Evolutionary conservation across 768 basidiomycete genomes (phyloP).

Genomic region (Pulveroboletus ravenelii): DNA sequence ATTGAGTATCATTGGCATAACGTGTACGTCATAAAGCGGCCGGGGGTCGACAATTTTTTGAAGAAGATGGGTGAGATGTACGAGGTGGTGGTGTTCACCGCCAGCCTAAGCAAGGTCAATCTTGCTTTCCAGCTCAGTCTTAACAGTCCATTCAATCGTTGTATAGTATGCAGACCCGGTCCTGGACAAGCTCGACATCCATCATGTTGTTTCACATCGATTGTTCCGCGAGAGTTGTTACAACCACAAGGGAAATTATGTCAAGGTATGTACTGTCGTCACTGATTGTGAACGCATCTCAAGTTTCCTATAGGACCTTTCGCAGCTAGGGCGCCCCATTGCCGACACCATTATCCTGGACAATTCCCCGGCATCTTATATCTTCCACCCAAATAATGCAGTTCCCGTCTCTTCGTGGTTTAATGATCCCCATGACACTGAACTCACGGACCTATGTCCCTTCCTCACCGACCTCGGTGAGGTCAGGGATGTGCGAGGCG

Average conservation of each 20-base stretch:
- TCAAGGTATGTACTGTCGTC: slow-evolving; percentile 65
- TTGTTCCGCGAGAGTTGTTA: slow-evolving; percentile 98
- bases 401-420: slow-evolving; percentile 99
- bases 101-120: slow-evolving; percentile 91
- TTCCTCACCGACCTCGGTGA: slow-evolving; percentile 85
- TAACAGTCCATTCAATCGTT: slow-evolving; percentile 8
- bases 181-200: slow-evolving; percentile 90
- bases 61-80: slow-evolving; percentile 99
- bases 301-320: slow-evolving; percentile 71
- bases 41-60: slow-evolving; percentile 95
- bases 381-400: slow-evolving; percentile 98
- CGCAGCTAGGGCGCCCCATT: slow-evolving; percentile 92
- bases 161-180: slow-evolving; percentile 96
- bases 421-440: slow-evolving; percentile 97
- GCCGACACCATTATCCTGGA: slow-evolving; percentile 95
- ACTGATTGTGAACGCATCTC: not conserved
- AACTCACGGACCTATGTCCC: slow-evolving; percentile 91
- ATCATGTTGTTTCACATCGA: slow-evolving; percentile 89
- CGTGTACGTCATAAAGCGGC: slow-evolving; percentile 97
- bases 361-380: slow-evolving; percentile 98
- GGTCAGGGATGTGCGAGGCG: slow-evolving; percentile 88
- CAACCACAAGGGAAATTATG: slow-evolving; percentile 98
- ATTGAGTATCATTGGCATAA: slow-evolving; percentile 99
- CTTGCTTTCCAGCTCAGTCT: not conserved
- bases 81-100: slow-evolving; percentile 97